Conservation (phyloP, 305 asterid species). For the Lippia alba region DNA sequence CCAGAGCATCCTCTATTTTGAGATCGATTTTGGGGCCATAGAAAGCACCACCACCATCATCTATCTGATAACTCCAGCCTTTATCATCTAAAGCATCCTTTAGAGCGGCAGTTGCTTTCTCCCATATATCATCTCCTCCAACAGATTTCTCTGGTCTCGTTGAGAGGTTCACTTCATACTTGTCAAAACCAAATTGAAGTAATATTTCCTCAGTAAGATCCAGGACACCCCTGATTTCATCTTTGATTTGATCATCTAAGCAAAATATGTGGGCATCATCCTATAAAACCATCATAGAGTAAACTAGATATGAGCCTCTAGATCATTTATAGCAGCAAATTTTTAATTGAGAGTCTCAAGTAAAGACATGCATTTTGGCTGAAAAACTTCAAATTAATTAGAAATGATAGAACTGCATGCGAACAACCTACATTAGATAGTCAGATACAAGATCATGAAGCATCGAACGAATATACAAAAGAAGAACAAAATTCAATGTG, state of each 20-base stretch:
- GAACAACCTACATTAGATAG: too few relatives aligned
- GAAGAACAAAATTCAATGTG: not conserved
- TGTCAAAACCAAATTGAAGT: slow-evolving; percentile 85
- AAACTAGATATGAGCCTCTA: slow-evolving; percentile 11
- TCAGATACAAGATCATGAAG: too few relatives aligned
- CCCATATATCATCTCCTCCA: slow-evolving; percentile 84
- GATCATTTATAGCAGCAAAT: not conserved
- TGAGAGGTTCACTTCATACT: slow-evolving; percentile 92
- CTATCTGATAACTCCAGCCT: slow-evolving; percentile 87
- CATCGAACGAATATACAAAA: too few relatives aligned
- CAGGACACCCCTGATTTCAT: slow-evolving; percentile 89
- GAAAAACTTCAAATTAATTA: too few relatives aligned
- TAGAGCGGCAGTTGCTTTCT: slow-evolving; percentile 83
- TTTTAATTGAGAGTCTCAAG: not conserved
- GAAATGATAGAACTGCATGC: too few relatives aligned
- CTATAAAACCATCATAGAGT: slow-evolving; percentile 51
- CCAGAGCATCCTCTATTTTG: slow-evolving; percentile 97
- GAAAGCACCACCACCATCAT: slow-evolving; percentile 97
- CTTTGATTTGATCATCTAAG: slow-evolving; percentile 89
- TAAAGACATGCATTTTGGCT: too few relatives aligned
- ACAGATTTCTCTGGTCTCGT: slow-evolving; percentile 94
- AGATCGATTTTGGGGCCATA: slow-evolving; percentile 98
- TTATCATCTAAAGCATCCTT: slow-evolving; percentile 87
- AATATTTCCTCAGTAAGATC: slow-evolving; percentile 93
- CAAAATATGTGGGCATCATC: slow-evolving; percentile 98